These are phyloP conservation scores for Suillus luteus DNA, from an alignment of 768 basidiomycete genomes.

Conservation along the genomic window DNA sequence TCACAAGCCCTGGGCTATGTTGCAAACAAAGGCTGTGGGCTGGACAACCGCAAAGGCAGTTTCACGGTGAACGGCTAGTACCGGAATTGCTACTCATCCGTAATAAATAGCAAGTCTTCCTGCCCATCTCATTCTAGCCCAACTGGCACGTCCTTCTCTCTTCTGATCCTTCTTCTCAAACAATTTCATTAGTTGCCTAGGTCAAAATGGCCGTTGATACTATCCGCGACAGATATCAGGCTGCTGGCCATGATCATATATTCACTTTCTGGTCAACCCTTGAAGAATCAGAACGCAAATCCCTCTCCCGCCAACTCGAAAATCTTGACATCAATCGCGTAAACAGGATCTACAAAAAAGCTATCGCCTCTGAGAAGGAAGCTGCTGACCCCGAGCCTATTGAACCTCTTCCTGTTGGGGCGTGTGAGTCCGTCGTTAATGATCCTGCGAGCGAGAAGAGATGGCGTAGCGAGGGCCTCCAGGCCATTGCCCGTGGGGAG, in stretches of 20 bases:
- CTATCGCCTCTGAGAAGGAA: slow-evolving; percentile 65
- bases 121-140: neutral
- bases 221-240: slow-evolving; percentile 65
- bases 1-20: neutral
- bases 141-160: slow-evolving; percentile 2
- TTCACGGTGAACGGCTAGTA: slow-evolving; percentile 7
- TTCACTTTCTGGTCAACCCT: slow-evolving; percentile 85
- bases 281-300: slow-evolving; percentile 57
- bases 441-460: slow-evolving; percentile 56
- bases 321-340: slow-evolving; percentile 87
- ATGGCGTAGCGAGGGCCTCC: slow-evolving; percentile 80
- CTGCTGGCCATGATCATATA: slow-evolving; percentile 87
- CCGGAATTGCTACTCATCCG: slow-evolving; percentile 3
- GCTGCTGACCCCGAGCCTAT: slow-evolving; percentile 57
- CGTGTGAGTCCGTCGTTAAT: slow-evolving; percentile 63
- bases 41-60: slow-evolving; percentile 6
- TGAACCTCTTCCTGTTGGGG: slow-evolving; percentile 78
- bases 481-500: slow-evolving; percentile 77
- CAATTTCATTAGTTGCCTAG: slow-evolving; percentile 1
- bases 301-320: slow-evolving; percentile 72
- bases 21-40: slow-evolving; percentile 6
- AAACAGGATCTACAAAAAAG: slow-evolving; percentile 82
- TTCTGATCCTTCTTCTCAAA: slow-evolving; percentile 4
- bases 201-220: slow-evolving; percentile 57
- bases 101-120: slow-evolving; percentile 11